Evolutionary conservation across 495 filamentous ascomycete genomes (phyloP).

Genomic region (Apodospora peruviana): DNA sequence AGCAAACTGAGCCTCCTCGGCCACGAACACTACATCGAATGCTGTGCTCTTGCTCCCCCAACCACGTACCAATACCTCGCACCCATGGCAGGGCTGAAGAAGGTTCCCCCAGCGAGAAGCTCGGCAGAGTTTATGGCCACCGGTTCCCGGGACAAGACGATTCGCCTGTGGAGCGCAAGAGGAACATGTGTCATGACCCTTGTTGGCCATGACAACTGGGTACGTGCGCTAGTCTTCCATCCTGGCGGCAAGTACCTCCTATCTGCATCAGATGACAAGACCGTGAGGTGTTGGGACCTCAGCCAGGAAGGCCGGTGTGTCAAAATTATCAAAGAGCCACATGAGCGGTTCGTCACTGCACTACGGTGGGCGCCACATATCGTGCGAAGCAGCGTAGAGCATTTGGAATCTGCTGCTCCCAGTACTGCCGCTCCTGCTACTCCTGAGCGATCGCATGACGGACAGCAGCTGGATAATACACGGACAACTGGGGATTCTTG

Average conservation of each 20-base stretch:
- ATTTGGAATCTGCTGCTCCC: too few relatives aligned
- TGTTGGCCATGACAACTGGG: slow-evolving; percentile 94
- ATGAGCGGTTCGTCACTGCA: slow-evolving; percentile 84
- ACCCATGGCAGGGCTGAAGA: slow-evolving; percentile 76
- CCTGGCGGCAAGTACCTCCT: slow-evolving; percentile 91
- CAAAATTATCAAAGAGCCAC: slow-evolving; percentile 71
- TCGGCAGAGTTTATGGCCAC: slow-evolving; percentile 89
- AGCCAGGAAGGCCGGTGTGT: slow-evolving; percentile 89
- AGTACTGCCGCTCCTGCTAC: too few relatives aligned
- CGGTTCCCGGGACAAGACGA: slow-evolving; percentile 84
- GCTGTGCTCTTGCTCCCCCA: slow-evolving; percentile 82
- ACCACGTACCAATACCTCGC: slow-evolving; percentile 72
- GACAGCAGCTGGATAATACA: slow-evolving; percentile 38
- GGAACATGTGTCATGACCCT: slow-evolving; percentile 85
- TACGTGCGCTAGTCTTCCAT: slow-evolving; percentile 81
- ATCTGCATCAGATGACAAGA: slow-evolving; percentile 84
- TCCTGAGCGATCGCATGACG: too few relatives aligned
- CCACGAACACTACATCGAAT: slow-evolving; percentile 86
- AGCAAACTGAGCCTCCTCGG: slow-evolving; percentile 76
- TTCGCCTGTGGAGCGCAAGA: slow-evolving; percentile 82
- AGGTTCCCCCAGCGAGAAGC: slow-evolving; percentile 62
- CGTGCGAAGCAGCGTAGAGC: too few relatives aligned
- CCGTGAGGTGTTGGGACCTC: slow-evolving; percentile 91
- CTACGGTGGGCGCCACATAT: slow-evolving; percentile 46
- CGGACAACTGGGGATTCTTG: slow-evolving; percentile 38